Percentiles rank a stretch among this genome's conserved stretches.
Evolutionary conservation across 306 rosid species (phyloP).

Genomic region (Casuarina glauca): DNA sequence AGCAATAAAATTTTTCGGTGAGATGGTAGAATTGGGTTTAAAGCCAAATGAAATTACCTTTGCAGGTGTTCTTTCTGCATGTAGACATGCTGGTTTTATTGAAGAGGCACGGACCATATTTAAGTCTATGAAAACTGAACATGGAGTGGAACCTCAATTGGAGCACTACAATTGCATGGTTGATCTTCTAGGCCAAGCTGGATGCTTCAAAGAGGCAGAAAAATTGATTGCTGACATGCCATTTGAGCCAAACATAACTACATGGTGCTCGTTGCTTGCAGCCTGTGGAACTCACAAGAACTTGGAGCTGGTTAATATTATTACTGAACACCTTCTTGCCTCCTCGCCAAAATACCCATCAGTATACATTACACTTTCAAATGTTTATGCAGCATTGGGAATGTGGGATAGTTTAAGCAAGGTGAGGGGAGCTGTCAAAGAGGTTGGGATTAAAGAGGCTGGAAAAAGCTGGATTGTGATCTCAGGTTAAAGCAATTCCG

Average conservation of each 20-base stretch:
- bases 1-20: conserved; percentile 53
- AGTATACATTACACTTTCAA: conserved; percentile 66
- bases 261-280: conserved; percentile 73
- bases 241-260: conserved; percentile 60
- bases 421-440: conserved; percentile 56
- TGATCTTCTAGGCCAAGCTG: conserved; percentile 78
- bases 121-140: conserved; percentile 51
- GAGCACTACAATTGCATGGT: conserved; percentile 90
- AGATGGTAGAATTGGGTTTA: conserved; percentile 65
- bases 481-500: conserved; percentile 44
- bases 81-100: conserved; percentile 75
- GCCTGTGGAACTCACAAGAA: conserved; percentile 71
- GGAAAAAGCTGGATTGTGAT: conserved; percentile 94
- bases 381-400: conserved; percentile 71
- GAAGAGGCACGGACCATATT: conserved; percentile 66
- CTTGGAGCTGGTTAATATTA: conserved; percentile 49
- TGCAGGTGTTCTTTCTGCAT: conserved; percentile 81
- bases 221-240: conserved; percentile 66
- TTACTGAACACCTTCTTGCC: conserved; percentile 60
- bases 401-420: conserved; percentile 72
- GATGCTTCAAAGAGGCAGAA: conserved; percentile 56
- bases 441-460: conserved; percentile 57
- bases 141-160: conserved; percentile 49
- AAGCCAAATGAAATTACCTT: conserved; percentile 76
- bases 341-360: conserved; percentile 65